phyloP scores from a whole-genome alignment of 2,329 filamentous ascomycete species.

The Penicillium verrucosum region DNA sequence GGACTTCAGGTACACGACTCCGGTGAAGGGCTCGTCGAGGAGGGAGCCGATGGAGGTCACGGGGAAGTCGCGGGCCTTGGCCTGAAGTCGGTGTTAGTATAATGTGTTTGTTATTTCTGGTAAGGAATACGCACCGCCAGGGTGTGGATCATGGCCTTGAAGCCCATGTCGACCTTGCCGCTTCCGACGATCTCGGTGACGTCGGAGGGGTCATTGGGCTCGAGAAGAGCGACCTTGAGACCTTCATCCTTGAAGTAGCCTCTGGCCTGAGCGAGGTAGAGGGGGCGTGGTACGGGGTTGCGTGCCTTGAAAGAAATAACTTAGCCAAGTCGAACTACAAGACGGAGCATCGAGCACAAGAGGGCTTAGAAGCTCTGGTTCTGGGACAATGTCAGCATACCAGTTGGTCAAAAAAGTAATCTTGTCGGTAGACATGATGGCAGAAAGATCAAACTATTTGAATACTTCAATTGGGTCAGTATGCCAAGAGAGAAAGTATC shows the following conservation, averaged over 20 bases:
- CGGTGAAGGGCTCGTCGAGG: slow-evolving; percentile 76
- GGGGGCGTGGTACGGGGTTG: slow-evolving; percentile 74
- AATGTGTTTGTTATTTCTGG: neutral
- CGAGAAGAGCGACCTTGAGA: slow-evolving; percentile 72
- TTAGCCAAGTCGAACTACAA: slow-evolving; percentile 26
- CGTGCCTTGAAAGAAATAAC: slow-evolving; percentile 58
- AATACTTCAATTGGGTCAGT: slow-evolving; percentile 30
- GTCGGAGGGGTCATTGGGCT: slow-evolving; percentile 77
- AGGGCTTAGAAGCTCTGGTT: neutral
- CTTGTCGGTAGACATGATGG: slow-evolving; percentile 75
- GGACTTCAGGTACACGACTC: slow-evolving; percentile 71
- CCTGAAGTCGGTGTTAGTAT: slow-evolving; percentile 43
- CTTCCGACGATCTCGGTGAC: slow-evolving; percentile 78
- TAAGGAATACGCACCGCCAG: slow-evolving; percentile 56
- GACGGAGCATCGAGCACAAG: neutral
- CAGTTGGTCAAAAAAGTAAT: slow-evolving; percentile 83
- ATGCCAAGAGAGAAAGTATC: slow-evolving; percentile 23
- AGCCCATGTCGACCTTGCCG: slow-evolving; percentile 72
- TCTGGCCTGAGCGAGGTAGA: slow-evolving; percentile 73
- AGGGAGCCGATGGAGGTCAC: slow-evolving; percentile 70
- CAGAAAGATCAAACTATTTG: slow-evolving; percentile 32
- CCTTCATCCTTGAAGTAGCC: slow-evolving; percentile 72
- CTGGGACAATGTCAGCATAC: slow-evolving; percentile 47
- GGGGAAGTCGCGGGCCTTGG: slow-evolving; percentile 72
- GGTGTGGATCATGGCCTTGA: slow-evolving; percentile 83